Base-by-base conservation (phyloP, 768 basidiomycete genomes). In the Xanthoconium stramineum region DNA sequence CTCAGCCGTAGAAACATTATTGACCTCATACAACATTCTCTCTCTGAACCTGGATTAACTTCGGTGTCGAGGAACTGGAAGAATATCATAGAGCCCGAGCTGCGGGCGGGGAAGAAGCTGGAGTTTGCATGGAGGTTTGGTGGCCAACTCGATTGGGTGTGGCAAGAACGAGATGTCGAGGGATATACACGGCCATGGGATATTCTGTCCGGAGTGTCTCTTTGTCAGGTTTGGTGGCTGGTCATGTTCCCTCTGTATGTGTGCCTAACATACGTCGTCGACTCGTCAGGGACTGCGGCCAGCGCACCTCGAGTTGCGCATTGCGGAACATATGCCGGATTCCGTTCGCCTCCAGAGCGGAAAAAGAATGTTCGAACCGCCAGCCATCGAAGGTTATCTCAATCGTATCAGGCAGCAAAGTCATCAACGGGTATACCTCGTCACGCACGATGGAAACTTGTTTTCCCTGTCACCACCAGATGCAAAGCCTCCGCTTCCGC, bases 91-190 rank as follows among this genome's bases (percentile, higher is more conserved):
- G 80, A 84, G 59, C 73, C 75, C 28, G 77, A 83, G 36, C 61
- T 85, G 5, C 71, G 63, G 46, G 71, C 78, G 45, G 91, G 90
- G 20, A 80, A 80, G 50, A 71, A 73, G 9, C 72, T 95, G 37
- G 81, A 86, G 66, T 76, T 97, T 38, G 89, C 85, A 42, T 98
- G 95, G 95, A 79, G 89, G 38, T 67, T 78, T 30, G 83, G 78
- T 20, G 83, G 84, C 3, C 81, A 83, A 57, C 68, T 98, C 46
- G 94, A 98, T 65, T 98, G 95, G 95, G 76, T 94, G 29, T 88
- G 88, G 80, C 77, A 85, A 37, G 79, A 84, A n/a, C 75, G 80
- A 28, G 87, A 89, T 61, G 75, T 87, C 0, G 76, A 82, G 35
- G 89, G 84, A 11, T 75, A 80, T 48, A 61, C 70, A 20, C 78